Percentiles rank a stretch among this genome's conserved stretches.
phyloP scores from a whole-genome alignment of 2,329 filamentous ascomycete genomes.

The Fusarium sp. region DNA sequence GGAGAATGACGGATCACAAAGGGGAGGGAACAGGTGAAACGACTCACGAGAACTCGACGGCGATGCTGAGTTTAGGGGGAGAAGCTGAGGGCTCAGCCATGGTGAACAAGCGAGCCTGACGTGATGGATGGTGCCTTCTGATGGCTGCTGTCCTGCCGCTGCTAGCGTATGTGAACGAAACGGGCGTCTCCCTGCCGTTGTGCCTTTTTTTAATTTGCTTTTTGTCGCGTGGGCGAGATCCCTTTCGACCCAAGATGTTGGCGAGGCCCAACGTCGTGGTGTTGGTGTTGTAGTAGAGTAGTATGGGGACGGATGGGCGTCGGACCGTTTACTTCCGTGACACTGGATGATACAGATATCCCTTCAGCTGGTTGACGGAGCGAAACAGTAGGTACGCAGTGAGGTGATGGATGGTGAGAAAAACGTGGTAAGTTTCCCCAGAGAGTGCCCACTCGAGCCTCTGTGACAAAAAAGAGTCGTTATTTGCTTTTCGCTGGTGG shows the following conservation, averaged over 20 bases:
- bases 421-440: not conserved
- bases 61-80: constrained; percentile 67
- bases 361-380: not conserved
- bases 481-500: constrained; percentile 37
- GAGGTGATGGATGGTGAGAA: not conserved
- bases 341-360: too few relatives aligned
- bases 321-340: constrained; percentile 6
- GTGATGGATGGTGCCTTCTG: constrained; percentile 7
- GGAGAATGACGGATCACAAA: constrained; percentile 47
- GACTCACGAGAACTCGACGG: constrained; percentile 79
- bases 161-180: constrained; percentile 8
- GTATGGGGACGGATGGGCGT: not conserved
- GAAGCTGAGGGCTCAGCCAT: constrained; percentile 36
- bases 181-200: constrained; percentile 12
- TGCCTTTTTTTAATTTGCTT: constrained; percentile 32
- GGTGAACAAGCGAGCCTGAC: constrained; percentile 16
- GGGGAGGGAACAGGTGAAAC: constrained; percentile 26
- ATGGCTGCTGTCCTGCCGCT: not conserved
- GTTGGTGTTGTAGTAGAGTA: constrained; percentile 13
- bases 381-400: not conserved
- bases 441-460: constrained; percentile 11
- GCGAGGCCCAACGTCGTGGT: constrained; percentile 9
- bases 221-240: constrained; percentile 21
- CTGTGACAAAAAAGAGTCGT: not conserved
- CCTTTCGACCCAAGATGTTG: constrained; percentile 15